Conservation (phyloP, 306 rosid species). For the Rosa multiflora region DNA sequence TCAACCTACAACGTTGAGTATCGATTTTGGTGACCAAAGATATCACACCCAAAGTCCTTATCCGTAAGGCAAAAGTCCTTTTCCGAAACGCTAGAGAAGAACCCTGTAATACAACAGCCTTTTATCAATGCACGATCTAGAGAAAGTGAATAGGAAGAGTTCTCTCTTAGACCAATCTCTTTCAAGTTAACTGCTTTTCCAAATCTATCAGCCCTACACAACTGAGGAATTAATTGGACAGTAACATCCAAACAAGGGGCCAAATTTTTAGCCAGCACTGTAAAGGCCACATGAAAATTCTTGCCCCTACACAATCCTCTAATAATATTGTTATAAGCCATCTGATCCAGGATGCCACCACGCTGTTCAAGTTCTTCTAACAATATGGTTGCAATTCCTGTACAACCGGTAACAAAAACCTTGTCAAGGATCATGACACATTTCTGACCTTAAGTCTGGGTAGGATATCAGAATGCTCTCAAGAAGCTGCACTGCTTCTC, state of each 20-base stretch:
- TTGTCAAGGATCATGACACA: no score
- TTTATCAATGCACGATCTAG: conserved; percentile 45
- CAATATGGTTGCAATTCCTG: no score
- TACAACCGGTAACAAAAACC: no score
- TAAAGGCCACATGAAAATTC: conserved; percentile 48
- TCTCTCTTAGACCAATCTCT: conserved; percentile 47
- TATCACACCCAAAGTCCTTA: no score
- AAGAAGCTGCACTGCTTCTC: no score
- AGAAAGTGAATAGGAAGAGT: conserved; percentile 34
- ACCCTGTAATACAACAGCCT: conserved; percentile 42
- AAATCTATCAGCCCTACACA: conserved; percentile 55
- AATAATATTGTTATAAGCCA: conserved; percentile 51
- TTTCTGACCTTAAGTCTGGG: no score
- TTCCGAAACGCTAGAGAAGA: no score
- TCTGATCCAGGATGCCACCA: conserved; percentile 45
- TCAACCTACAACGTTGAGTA: no score
- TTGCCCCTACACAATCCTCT: conserved; percentile 52
- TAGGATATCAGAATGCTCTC: no score
- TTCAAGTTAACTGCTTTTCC: conserved; percentile 57
- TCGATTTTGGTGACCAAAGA: no score
- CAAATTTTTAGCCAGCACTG: conserved; percentile 39
- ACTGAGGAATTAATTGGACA: conserved; percentile 48
- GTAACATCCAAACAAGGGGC: conserved; percentile 55
- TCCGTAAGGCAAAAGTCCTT: no score
- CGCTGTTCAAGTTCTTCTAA: conserved; percentile 34